Conservation (phyloP, 108 stramenopile genomes). For the Stephanodiscus minutulus region DNA sequence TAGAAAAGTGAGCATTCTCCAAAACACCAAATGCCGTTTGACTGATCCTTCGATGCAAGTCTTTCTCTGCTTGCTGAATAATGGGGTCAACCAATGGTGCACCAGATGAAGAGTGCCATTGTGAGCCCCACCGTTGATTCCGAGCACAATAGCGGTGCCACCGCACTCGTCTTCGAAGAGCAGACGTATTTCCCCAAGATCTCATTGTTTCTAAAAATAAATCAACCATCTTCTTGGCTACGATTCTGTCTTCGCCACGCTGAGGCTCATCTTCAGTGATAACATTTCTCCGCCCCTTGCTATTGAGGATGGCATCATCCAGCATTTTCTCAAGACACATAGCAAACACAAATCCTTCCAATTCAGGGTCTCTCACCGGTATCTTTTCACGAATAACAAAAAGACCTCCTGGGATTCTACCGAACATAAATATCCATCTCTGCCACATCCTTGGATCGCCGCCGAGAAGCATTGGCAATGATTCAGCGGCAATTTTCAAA, state of each 20-base stretch:
- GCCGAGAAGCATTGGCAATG: conserved; percentile 74
- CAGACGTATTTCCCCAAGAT: conserved; percentile 76
- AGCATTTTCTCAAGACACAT: conserved; percentile 66
- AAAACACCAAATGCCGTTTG: conserved; percentile 50
- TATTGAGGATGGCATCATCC: conserved; percentile 45
- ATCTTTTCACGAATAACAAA: conserved; percentile 71
- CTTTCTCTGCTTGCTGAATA: conserved; percentile 41
- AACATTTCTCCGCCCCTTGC: background rate
- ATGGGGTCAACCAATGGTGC: conserved; percentile 6
- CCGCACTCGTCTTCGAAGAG: conserved; percentile 64
- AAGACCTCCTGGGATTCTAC: conserved; percentile 69
- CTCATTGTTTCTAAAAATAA: conserved; percentile 70
- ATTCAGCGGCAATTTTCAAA: conserved; percentile 68
- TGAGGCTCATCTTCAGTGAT: conserved; percentile 1
- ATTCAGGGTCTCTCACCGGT: conserved; percentile 80
- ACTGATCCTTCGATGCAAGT: conserved; percentile 42
- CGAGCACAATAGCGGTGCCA: conserved; percentile 50
- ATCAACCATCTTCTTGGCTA: conserved; percentile 48
- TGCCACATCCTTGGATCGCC: conserved; percentile 68
- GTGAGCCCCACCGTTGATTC: conserved; percentile 12
- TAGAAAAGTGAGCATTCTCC: conserved; percentile 10
- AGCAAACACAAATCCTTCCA: conserved; percentile 65
- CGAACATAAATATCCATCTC: conserved; percentile 68
- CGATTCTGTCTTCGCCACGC: conserved; percentile 4
- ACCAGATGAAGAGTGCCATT: conserved; percentile 20